A percentile compares a stretch with the other conserved stretches of the same genome.
phyloP scores from a whole-genome alignment of 2,329 filamentous ascomycete genomes.

The Claviceps monticola region DNA sequence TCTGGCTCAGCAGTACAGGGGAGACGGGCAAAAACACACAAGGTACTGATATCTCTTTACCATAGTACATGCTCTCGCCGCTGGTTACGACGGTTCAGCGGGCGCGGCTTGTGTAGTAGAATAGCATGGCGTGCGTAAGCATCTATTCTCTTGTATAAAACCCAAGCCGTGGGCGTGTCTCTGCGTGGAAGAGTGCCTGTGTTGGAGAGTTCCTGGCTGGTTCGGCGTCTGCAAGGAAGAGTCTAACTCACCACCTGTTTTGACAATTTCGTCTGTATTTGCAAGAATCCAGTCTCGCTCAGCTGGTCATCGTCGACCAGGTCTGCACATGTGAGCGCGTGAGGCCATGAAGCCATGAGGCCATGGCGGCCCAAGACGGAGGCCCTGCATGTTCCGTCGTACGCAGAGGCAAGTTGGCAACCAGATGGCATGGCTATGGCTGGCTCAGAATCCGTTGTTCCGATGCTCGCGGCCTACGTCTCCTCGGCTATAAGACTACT shows the following conservation, averaged over 20 bases:
- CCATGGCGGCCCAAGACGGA: background rate
- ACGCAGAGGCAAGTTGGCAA: background rate
- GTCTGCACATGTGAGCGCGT: background rate
- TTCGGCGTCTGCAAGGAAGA: constrained; percentile 1
- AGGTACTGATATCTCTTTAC: constrained; percentile 1
- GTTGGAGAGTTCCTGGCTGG: constrained; percentile 1
- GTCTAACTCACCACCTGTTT: background rate
- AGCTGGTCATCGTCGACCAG: background rate
- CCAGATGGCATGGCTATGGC: background rate
- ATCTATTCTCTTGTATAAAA: background rate
- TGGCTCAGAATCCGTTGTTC: background rate
- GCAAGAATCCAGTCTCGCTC: background rate
- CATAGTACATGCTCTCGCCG: constrained; percentile 5
- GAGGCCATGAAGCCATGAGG: background rate
- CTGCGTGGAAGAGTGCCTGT: constrained; percentile 2
- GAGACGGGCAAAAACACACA: constrained; percentile 2
- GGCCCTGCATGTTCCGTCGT: background rate
- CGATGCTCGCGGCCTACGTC: background rate
- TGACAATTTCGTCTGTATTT: background rate
- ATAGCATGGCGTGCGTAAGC: background rate
- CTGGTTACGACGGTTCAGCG: background rate
- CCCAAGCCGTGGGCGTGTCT: background rate
- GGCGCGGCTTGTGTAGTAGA: background rate
- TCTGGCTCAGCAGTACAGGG: constrained; percentile 4
- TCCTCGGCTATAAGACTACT: background rate